Base-by-base conservation (phyloP, 2,329 filamentous ascomycete genomes). In the Chaetomiaceae sp. region DNA sequence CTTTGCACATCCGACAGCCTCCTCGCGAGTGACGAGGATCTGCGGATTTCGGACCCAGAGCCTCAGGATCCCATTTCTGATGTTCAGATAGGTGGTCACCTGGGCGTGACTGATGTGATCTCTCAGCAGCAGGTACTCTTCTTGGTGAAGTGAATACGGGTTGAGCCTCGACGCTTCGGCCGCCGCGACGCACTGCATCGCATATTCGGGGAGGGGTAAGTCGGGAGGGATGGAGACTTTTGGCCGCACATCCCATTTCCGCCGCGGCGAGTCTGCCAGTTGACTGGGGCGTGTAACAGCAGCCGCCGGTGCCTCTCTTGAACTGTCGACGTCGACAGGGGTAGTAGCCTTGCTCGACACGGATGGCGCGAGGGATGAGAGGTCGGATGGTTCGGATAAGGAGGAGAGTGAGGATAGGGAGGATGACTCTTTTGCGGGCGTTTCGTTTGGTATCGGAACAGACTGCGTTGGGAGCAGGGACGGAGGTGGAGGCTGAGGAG, bases 21-120 rank as follows among this genome's bases (percentile, higher is more conserved):
- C 90, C 67, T 91, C 85, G 44, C 85, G 80, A 23, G 87, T 88
- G 12, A 99, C 88, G 57, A 84, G 83, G 38, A 91, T 82, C 66
- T 91, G 83, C 7, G 94, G 90, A 65, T 95, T 95, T 61, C 86
- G 82, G 33, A 88, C 80, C 94, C 94, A 99, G 37, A 97, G 72
- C 51, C 94, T 82, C 49, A 99, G 75, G 55, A 99, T 96, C 15
- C 90, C 89, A 69, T 99, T 99, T 62, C 94, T 83, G 58, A 99
- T 94, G 68, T 97, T 97, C 50, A 99, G 76, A 71, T 99, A 99
- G 12, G 90, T 89, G 3, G 92, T 96, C 61, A 96, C 90, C 70
- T 99, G 94, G 29, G 86, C 79, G 64, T 89, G 85, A 65, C 87
- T 95, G 62, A 99, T 83, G 63, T 95, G 85, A 57, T 88, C 79